Conservation (phyloP, 495 filamentous ascomycete species). For the Sporormia fimetaria region DNA sequence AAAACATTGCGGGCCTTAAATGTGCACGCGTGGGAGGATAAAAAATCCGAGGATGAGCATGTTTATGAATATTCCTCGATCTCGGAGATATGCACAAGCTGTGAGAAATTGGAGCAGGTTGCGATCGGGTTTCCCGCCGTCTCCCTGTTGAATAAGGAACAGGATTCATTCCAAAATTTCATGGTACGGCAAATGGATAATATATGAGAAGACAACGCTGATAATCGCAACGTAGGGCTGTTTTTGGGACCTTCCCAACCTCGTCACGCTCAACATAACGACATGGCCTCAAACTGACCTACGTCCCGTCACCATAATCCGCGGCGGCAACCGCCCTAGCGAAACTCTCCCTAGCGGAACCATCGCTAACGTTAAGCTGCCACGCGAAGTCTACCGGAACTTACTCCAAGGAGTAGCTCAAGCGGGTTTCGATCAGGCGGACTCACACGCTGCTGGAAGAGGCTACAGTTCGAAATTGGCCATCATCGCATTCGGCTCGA, state of each 20-base stretch:
- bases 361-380: slow-evolving; percentile 27
- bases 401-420: slow-evolving; percentile 29
- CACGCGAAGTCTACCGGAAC: slow-evolving; percentile 29
- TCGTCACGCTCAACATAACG: slow-evolving; percentile 33
- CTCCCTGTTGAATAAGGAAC: slow-evolving; percentile 23
- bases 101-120: slow-evolving; percentile 29
- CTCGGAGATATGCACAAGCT: slow-evolving; percentile 30
- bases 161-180: slow-evolving; percentile 26
- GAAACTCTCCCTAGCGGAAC: too few relatives aligned
- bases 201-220: neutral
- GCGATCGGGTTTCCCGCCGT: slow-evolving; percentile 28
- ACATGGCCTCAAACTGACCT: slow-evolving; percentile 34
- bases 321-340: too few relatives aligned
- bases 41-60: slow-evolving; percentile 28
- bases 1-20: slow-evolving; percentile 30
- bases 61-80: slow-evolving; percentile 29
- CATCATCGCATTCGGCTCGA: slow-evolving; percentile 32
- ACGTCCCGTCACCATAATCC: too few relatives aligned
- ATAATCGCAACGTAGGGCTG: slow-evolving; percentile 23
- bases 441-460: slow-evolving; percentile 3
- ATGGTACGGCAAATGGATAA: slow-evolving; percentile 20
- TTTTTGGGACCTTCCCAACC: slow-evolving; percentile 22
- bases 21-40: slow-evolving; percentile 24
- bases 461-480: slow-evolving; percentile 24
- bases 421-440: slow-evolving; percentile 21